These are phyloP conservation scores for Psilocybe mexicana DNA, from an alignment of 1,284 basidiomycete species.

Conservation along the genomic window DNA sequence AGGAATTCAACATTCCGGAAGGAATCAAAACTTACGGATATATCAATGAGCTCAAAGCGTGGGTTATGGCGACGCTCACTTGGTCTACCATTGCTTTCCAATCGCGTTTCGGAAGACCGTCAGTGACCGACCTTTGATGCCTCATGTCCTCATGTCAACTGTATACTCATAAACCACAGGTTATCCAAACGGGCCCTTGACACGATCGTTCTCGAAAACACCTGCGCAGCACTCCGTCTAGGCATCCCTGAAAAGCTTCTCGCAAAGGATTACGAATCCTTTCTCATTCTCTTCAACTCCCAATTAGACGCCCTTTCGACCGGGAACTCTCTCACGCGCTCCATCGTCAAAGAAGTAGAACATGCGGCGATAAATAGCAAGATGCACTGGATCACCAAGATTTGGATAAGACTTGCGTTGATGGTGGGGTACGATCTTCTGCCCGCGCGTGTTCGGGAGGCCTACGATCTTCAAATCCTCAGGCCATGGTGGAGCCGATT, in stretches of 20 bases:
- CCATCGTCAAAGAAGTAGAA: background rate
- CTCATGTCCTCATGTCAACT: background rate
- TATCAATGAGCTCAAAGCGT: constrained; percentile 2
- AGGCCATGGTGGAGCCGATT: background rate
- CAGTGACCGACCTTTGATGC: background rate
- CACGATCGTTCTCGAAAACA: constrained; percentile 5
- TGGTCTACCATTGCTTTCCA: constrained; percentile 2
- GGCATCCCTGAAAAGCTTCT: constrained; percentile 1
- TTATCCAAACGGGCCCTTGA: constrained; percentile 4
- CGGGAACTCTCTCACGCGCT: background rate
- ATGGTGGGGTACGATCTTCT: constrained; percentile 1
- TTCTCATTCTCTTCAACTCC: background rate
- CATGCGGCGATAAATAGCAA: background rate
- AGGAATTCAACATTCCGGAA: background rate
- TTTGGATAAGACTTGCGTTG: background rate
- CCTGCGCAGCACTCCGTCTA: constrained; percentile 1
- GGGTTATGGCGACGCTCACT: background rate
- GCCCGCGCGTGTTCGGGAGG: background rate
- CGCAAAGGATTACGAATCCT: background rate
- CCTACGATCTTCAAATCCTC: background rate
- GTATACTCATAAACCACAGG: background rate
- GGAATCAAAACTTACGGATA: background rate
- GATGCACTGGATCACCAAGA: background rate
- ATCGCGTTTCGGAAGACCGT: constrained; percentile 3
- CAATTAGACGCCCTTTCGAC: background rate